phyloP scores from a whole-genome alignment of 768 basidiomycete genomes.

The Mycena leptocephala region DNA sequence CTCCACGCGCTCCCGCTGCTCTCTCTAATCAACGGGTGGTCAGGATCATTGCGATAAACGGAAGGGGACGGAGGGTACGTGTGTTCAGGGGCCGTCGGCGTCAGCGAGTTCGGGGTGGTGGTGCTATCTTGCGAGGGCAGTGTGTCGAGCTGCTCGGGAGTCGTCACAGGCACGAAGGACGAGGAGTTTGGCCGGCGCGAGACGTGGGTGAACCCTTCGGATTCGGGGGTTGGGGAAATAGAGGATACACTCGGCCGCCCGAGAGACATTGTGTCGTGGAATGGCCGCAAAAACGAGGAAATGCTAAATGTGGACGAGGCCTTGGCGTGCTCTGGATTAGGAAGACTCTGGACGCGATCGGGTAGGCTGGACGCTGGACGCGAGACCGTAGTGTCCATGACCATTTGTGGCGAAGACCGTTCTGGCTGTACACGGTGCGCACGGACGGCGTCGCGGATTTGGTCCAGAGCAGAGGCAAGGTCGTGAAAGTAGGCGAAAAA shows the following conservation, averaged over 20 bases:
- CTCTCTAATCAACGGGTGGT: slow-evolving; percentile 66
- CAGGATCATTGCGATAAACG: slow-evolving; percentile 62
- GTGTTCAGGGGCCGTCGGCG: slow-evolving; percentile 63
- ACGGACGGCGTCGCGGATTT: slow-evolving; percentile 86
- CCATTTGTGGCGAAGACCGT: slow-evolving; percentile 49
- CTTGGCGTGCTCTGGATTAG: slow-evolving; percentile 51
- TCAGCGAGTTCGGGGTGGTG: slow-evolving; percentile 33
- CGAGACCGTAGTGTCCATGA: slow-evolving; percentile 75
- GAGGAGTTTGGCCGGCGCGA: slow-evolving; percentile 68
- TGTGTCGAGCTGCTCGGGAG: slow-evolving; percentile 52
- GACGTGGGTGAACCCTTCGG: slow-evolving; percentile 84
- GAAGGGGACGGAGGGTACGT: slow-evolving; percentile 87
- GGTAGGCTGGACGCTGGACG: slow-evolving; percentile 52
- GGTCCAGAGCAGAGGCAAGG: slow-evolving; percentile 81
- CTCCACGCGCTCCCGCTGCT: slow-evolving; percentile 68
- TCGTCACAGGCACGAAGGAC: slow-evolving; percentile 76
- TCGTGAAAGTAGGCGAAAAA: slow-evolving; percentile 97
- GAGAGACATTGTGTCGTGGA: slow-evolving; percentile 67
- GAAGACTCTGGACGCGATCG: slow-evolving; percentile 60
- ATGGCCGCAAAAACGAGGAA: slow-evolving; percentile 76
- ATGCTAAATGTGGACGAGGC: slow-evolving; percentile 72
- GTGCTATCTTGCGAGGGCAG: slow-evolving; percentile 20
- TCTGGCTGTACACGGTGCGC: slow-evolving; percentile 61
- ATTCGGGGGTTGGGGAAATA: slow-evolving; percentile 49
- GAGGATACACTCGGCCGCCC: slow-evolving; percentile 47